These are phyloP conservation scores for Fistulifera solaris DNA, from an alignment of 108 stramenopile species.

Conservation along the genomic window DNA sequence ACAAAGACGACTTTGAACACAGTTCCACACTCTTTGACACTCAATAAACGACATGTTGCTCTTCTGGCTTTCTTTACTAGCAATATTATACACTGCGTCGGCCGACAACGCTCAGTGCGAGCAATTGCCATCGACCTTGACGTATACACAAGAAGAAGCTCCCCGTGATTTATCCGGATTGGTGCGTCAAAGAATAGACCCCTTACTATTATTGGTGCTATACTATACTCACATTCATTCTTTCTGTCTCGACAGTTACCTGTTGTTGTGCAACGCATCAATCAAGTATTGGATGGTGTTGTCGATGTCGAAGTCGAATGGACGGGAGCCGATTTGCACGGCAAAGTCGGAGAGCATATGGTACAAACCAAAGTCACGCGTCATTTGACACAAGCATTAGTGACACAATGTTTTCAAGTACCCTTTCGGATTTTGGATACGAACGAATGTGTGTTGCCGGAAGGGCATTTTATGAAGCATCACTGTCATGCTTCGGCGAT, in stretches of 20 bases:
- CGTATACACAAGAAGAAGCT: slow-evolving; percentile 72
- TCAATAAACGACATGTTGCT: no score
- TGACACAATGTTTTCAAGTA: slow-evolving; percentile 76
- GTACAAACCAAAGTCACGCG: slow-evolving; percentile 70
- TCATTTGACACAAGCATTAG: slow-evolving; percentile 36
- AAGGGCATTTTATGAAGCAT: slow-evolving; percentile 63
- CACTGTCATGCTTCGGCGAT: slow-evolving; percentile 50
- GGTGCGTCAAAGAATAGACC: slow-evolving; percentile 19
- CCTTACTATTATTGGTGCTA: background rate
- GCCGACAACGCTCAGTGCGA: slow-evolving; percentile 32
- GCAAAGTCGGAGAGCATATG: slow-evolving; percentile 69
- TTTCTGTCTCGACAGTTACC: slow-evolving; percentile 29
- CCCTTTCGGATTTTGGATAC: slow-evolving; percentile 83
- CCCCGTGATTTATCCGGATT: slow-evolving; percentile 77
- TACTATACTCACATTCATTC: background rate
- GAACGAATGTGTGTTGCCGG: slow-evolving; percentile 74
- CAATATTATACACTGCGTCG: no score
- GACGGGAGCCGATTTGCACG: slow-evolving; percentile 71
- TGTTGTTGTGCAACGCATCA: slow-evolving; percentile 63
- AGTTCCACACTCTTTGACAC: no score
- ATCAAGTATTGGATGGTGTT: slow-evolving; percentile 71
- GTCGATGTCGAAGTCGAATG: slow-evolving; percentile 80
- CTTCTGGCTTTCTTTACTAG: no score
- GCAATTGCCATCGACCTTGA: slow-evolving; percentile 55
- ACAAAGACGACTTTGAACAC: no score